Base-by-base conservation (phyloP, 805 yeast genomes). In the Ascoidea rubescens region DNA sequence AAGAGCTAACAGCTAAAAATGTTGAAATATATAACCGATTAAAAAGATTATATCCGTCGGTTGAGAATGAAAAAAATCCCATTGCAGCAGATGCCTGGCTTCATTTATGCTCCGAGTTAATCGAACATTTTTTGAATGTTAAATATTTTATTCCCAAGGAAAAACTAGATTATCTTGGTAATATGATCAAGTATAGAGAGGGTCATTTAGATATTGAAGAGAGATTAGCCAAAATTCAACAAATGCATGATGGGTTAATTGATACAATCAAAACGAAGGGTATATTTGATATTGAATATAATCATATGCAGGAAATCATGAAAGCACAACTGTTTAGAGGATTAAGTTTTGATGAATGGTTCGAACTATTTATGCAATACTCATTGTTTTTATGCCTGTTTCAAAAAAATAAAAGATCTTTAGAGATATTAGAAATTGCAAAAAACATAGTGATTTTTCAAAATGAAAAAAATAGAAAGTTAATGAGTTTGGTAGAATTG, bases 51-150 rank as follows among this genome's bases (percentile, higher is more conserved):
- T 68, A 72, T 42, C 67, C 67, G 0, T 78, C 78, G 2, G 56
- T 80, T 45, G 74, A 70, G 46, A 58, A 63, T 4, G 78, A 74
- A 3, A 37, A 44, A 17, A 83, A 82, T 56, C 67, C 64, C 14
- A 79, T 78, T n/a, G 85, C 93, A 0, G 74, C 80, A 1, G 71
- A 75, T 5, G 77, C 87, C 1, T 93, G 98, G 98, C 74, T 87
- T 57, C 87, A 87, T 55, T 70, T 81, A 5, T 96, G 91, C 0
- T 77, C 87, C 2, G 95, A 85, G 57, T 72, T 93, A 50, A 79
- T 91, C 46, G 95, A 89, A 60, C 79, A 86, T 54, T 90, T 93
- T 62, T 79, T 85, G 31, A 77, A 82, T 52, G 88, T 87, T 10
- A 75, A 82, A 55, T 80, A 80, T 59, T 87, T 93, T 57, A 90